Conservation (phyloP, 768 basidiomycete genomes). For the Leccinum sublutescens region DNA sequence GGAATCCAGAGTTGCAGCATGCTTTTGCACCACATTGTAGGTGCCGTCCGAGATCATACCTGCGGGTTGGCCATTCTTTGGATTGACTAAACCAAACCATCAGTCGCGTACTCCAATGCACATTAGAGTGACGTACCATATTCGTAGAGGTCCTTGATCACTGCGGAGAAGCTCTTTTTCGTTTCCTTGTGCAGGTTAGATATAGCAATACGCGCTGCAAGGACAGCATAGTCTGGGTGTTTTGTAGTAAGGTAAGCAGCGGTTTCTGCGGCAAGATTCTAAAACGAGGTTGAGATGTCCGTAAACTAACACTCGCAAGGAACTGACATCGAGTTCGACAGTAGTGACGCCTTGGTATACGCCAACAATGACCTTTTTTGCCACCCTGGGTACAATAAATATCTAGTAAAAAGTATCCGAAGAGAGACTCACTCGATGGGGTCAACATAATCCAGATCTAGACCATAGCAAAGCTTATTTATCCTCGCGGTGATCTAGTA, state of each 20-base stretch:
- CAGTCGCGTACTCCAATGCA: not conserved
- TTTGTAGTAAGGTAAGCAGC: constrained; percentile 97
- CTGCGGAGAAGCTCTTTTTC: constrained; percentile 93
- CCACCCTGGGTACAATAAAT: constrained; percentile 50
- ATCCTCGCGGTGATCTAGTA: constrained; percentile 81
- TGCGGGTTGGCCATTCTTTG: constrained; percentile 84
- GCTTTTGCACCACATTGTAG: constrained; percentile 76
- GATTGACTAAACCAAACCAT: constrained; percentile 66
- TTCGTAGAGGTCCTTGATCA: constrained; percentile 85
- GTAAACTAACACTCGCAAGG: not conserved
- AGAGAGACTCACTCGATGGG: constrained; percentile 69
- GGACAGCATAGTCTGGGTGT: constrained; percentile 96
- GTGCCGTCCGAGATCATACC: constrained; percentile 91
- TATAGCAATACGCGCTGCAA: constrained; percentile 97
- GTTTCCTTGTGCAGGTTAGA: constrained; percentile 99
- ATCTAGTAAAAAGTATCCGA: not conserved
- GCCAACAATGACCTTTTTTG: constrained; percentile 90
- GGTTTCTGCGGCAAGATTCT: constrained; percentile 97
- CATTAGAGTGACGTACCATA: constrained; percentile 58
- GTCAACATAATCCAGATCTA: constrained; percentile 89
- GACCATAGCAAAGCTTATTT: constrained; percentile 91
- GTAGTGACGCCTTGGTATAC: constrained; percentile 97
- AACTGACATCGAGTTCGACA: constrained; percentile 88
- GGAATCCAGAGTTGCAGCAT: constrained; percentile 82
- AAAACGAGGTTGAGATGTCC: constrained; percentile 4